Percentiles rank a stretch among this genome's conserved stretches.
phyloP scores from a whole-genome alignment of 163 green algal species.

The Chloroidium sp. region DNA sequence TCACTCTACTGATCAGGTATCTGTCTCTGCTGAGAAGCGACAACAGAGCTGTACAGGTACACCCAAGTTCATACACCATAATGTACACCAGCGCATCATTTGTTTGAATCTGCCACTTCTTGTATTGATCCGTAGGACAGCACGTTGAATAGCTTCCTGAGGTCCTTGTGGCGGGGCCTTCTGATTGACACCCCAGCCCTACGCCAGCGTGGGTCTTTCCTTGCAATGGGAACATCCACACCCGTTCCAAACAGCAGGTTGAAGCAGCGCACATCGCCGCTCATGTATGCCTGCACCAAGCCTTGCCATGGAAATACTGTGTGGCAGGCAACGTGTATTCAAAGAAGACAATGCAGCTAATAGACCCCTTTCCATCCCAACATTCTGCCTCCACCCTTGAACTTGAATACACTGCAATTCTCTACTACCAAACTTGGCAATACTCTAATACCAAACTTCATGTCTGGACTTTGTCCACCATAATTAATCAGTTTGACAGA shows the following conservation, averaged over 20 bases:
- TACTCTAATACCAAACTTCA: too few relatives aligned
- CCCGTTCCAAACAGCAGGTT: constrained; percentile 18
- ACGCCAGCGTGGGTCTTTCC: constrained; percentile 10
- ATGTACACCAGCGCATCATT: too few relatives aligned
- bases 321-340: too few relatives aligned
- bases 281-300: constrained; percentile 4
- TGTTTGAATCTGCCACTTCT: too few relatives aligned
- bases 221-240: not conserved
- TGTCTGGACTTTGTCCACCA: too few relatives aligned
- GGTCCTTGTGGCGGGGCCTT: not conserved
- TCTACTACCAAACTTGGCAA: too few relatives aligned
- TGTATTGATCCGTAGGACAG: not conserved
- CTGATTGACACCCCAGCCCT: not conserved
- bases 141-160: not conserved
- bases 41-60: too few relatives aligned
- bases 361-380: not conserved
- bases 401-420: too few relatives aligned
- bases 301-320: not conserved
- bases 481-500: too few relatives aligned
- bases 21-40: too few relatives aligned
- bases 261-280: constrained; percentile 17
- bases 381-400: not conserved
- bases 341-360: not conserved
- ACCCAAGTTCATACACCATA: too few relatives aligned
- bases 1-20: too few relatives aligned